Conservation (phyloP, 495 filamentous ascomycete species). For the Penicillium soppii region DNA sequence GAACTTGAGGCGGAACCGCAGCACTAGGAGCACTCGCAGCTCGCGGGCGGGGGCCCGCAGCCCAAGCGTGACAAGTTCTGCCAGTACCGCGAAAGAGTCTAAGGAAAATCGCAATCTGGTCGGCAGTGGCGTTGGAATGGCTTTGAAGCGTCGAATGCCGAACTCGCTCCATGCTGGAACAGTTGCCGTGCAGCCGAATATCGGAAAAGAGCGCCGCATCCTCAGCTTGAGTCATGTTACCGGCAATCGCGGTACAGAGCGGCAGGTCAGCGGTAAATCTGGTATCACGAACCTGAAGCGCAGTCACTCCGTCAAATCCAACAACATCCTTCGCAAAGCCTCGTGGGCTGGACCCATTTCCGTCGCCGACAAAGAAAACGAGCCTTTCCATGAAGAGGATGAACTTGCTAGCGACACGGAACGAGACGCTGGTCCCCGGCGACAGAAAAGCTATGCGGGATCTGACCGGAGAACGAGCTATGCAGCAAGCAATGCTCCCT, state of each 20-base stretch:
- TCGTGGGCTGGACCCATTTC: slow-evolving; percentile 65
- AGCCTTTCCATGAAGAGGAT: slow-evolving; percentile 54
- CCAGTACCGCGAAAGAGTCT: slow-evolving; percentile 39
- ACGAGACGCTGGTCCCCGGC: slow-evolving; percentile 53
- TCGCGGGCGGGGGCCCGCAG: slow-evolving; percentile 39
- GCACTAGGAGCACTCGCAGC: slow-evolving; percentile 30
- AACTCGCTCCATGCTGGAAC: slow-evolving; percentile 43
- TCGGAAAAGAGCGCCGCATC: slow-evolving; percentile 65
- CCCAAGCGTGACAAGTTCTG: slow-evolving; percentile 38
- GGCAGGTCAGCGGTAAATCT: slow-evolving; percentile 47
- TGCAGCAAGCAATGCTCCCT: slow-evolving; percentile 26
- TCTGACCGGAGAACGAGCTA: slow-evolving; percentile 54
- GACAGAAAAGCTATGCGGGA: slow-evolving; percentile 48
- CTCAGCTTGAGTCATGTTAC: slow-evolving; percentile 85
- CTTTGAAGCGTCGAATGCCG: slow-evolving; percentile 47
- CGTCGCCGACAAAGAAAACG: slow-evolving; percentile 61
- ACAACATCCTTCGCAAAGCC: slow-evolving; percentile 63
- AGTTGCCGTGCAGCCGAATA: slow-evolving; percentile 48
- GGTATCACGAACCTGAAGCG: slow-evolving; percentile 57
- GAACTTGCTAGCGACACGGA: slow-evolving; percentile 42
- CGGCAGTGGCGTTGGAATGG: slow-evolving; percentile 52
- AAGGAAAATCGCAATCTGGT: slow-evolving; percentile 42
- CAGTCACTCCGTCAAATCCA: slow-evolving; percentile 70
- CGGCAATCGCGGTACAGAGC: slow-evolving; percentile 66
- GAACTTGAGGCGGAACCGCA: slow-evolving; percentile 71